A percentile compares a stretch with the other conserved stretches of the same genome.
Evolutionary conservation across 768 basidiomycete species (phyloP).

Genomic region (Leucocoprinus leucothites): DNA sequence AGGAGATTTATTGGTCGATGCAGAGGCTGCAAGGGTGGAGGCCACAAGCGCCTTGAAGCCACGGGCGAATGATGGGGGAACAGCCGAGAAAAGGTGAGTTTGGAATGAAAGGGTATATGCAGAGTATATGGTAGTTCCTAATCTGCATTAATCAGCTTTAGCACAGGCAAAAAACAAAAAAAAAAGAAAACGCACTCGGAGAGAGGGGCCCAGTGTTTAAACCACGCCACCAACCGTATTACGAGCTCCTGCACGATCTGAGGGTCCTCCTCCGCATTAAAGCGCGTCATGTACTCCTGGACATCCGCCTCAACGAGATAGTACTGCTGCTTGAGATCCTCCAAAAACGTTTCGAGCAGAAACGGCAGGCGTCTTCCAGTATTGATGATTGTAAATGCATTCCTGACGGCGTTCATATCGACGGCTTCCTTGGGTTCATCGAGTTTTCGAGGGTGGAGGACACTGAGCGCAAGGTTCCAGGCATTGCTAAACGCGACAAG

Average conservation of each 20-base stretch:
- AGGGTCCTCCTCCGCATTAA: slow-evolving; percentile 44
- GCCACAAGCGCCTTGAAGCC: slow-evolving; percentile 69
- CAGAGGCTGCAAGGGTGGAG: slow-evolving; percentile 35
- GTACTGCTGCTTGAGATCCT: slow-evolving; percentile 59
- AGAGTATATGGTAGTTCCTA: slow-evolving; percentile 56
- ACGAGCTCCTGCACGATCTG: slow-evolving; percentile 53
- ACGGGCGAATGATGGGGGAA: slow-evolving; percentile 64
- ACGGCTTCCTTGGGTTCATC: slow-evolving; percentile 1
- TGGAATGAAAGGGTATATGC: slow-evolving; percentile 71
- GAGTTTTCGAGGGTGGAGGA: slow-evolving; percentile 41
- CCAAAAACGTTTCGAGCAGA: slow-evolving; percentile 70
- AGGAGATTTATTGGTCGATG: not conserved
- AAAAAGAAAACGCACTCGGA: slow-evolving; percentile 51
- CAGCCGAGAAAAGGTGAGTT: slow-evolving; percentile 66
- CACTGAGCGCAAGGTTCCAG: slow-evolving; percentile 54
- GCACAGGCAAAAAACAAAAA: not conserved
- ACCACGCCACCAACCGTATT: slow-evolving; percentile 66
- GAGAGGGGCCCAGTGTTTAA: slow-evolving; percentile 68
- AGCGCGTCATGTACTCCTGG: slow-evolving; percentile 50
- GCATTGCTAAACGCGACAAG: slow-evolving; percentile 69
- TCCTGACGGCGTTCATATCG: slow-evolving; percentile 39
- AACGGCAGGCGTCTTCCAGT: slow-evolving; percentile 58
- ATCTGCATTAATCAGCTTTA: slow-evolving; percentile 32
- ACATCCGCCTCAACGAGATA: slow-evolving; percentile 63
- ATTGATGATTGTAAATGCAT: slow-evolving; percentile 57